Percentiles rank a stretch among this genome's conserved stretches.
phyloP scores from a whole-genome alignment of 768 basidiomycete species.

The Infundibulicybe gibba region DNA sequence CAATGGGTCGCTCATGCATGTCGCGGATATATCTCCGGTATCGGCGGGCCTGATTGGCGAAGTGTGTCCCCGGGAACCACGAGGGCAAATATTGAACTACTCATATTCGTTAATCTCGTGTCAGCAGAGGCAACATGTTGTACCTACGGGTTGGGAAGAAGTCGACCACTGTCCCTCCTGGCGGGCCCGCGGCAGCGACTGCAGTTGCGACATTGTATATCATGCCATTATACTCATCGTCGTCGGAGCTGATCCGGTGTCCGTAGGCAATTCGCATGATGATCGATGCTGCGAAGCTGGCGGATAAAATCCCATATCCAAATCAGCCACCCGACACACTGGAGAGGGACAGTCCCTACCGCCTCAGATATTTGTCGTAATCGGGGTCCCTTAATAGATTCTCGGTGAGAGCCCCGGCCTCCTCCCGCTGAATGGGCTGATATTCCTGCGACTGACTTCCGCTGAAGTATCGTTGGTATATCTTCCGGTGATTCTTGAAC shows the following conservation, averaged over 20 bases:
- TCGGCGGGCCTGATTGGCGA: constrained; percentile 24
- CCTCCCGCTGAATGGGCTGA: constrained; percentile 6
- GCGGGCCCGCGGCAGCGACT: constrained; percentile 2
- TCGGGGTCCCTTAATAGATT: background rate
- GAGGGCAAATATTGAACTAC: constrained; percentile 33
- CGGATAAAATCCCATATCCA: too few relatives aligned
- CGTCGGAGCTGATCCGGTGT: constrained; percentile 7
- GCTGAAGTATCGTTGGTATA: constrained; percentile 9
- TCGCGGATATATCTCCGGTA: constrained; percentile 22
- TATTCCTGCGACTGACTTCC: background rate
- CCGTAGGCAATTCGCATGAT: constrained; percentile 12
- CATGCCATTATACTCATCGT: constrained; percentile 10
- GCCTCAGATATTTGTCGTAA: background rate
- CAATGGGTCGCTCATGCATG: constrained; percentile 29
- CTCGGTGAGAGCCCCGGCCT: constrained; percentile 3
- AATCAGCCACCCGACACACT: too few relatives aligned
- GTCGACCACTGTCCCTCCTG: constrained; percentile 9
- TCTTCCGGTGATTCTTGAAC: constrained; percentile 13
- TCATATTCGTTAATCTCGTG: too few relatives aligned
- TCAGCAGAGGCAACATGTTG: too few relatives aligned
- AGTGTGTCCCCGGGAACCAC: constrained; percentile 37
- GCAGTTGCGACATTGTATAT: constrained; percentile 4
- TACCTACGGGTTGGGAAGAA: constrained; percentile 12
- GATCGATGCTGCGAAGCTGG: constrained; percentile 5
- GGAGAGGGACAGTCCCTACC: background rate